Evolutionary conservation across 2,329 filamentous ascomycete genomes (phyloP).

Genomic region (Aureobasidium sp.): DNA sequence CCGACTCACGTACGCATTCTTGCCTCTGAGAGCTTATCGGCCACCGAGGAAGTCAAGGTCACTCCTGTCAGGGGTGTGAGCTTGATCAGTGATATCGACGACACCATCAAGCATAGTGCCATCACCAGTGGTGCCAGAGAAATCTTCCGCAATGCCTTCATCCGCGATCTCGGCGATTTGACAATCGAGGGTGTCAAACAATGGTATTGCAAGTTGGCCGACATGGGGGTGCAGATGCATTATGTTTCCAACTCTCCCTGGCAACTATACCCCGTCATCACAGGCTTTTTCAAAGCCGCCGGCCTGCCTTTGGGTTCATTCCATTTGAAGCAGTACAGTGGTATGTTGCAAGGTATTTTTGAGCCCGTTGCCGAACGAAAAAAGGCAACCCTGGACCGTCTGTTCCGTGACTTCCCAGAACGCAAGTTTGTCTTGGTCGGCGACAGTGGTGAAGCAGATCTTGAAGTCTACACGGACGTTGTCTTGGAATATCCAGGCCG

Average conservation of each 20-base stretch:
- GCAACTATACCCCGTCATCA: constrained; percentile 89
- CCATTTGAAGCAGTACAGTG: constrained; percentile 91
- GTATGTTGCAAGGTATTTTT: constrained; percentile 96
- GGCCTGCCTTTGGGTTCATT: constrained; percentile 82
- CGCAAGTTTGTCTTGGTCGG: constrained; percentile 86
- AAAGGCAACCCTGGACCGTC: constrained; percentile 75
- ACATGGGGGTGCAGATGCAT: constrained; percentile 80
- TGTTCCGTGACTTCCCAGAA: constrained; percentile 82
- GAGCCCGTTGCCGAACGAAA: constrained; percentile 95
- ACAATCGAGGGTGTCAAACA: constrained; percentile 80
- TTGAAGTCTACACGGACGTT: constrained; percentile 96
- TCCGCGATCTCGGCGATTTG: constrained; percentile 73
- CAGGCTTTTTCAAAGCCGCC: constrained; percentile 73
- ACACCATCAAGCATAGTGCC: constrained; percentile 93
- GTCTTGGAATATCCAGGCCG: constrained; percentile 74
- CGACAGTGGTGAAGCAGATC: constrained; percentile 91
- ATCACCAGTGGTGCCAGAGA: constrained; percentile 82
- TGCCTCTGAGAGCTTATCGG: constrained; percentile 76
- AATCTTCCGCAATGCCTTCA: constrained; percentile 93
- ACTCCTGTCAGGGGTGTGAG: constrained; percentile 77
- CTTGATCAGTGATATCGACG: constrained; percentile 94
- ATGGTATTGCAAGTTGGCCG: constrained; percentile 75
- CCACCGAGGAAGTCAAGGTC: constrained; percentile 68
- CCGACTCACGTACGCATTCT: constrained; percentile 85
- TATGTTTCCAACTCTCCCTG: constrained; percentile 99